phyloP scores from a whole-genome alignment of 2,329 filamentous ascomycete genomes.

The Epichloe baconii region DNA sequence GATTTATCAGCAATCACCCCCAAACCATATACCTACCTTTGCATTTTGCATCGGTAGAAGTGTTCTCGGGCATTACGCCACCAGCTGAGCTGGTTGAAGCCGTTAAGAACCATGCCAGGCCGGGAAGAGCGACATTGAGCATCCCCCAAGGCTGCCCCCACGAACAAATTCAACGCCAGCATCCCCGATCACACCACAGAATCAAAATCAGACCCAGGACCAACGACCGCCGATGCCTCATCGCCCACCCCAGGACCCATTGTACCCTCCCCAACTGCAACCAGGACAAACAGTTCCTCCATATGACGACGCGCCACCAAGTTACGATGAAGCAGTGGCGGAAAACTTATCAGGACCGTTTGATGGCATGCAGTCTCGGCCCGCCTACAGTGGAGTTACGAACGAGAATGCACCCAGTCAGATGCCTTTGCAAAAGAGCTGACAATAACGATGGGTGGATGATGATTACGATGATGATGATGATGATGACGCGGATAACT shows the following conservation, averaged over 20 bases:
- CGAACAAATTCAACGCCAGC: constrained; percentile 15
- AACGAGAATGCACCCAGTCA: constrained; percentile 46
- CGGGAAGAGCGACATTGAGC: constrained; percentile 24
- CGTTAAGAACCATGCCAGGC: constrained; percentile 19
- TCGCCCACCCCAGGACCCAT: constrained; percentile 29
- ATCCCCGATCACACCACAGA: constrained; percentile 11
- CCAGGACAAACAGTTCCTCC: constrained; percentile 28
- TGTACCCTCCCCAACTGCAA: constrained; percentile 44
- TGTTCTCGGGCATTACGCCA: constrained; percentile 81
- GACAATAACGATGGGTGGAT: constrained; percentile 6
- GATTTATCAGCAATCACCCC: constrained; percentile 12
- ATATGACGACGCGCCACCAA: constrained; percentile 74
- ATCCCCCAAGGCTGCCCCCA: constrained; percentile 24
- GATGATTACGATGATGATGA: not conserved
- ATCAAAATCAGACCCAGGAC: constrained; percentile 4
- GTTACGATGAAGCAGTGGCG: constrained; percentile 87
- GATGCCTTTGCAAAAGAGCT: constrained; percentile 29
- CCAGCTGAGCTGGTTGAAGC: constrained; percentile 63
- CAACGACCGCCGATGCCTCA: constrained; percentile 11
- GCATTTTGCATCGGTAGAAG: constrained; percentile 56
- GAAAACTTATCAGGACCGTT: constrained; percentile 58
- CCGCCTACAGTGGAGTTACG: constrained; percentile 53
- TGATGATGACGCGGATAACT: not conserved
- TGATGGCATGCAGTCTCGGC: constrained; percentile 45
- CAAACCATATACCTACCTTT: constrained; percentile 71